Base-by-base conservation (phyloP, 768 basidiomycete species). In the Tulasnella calospora region DNA sequence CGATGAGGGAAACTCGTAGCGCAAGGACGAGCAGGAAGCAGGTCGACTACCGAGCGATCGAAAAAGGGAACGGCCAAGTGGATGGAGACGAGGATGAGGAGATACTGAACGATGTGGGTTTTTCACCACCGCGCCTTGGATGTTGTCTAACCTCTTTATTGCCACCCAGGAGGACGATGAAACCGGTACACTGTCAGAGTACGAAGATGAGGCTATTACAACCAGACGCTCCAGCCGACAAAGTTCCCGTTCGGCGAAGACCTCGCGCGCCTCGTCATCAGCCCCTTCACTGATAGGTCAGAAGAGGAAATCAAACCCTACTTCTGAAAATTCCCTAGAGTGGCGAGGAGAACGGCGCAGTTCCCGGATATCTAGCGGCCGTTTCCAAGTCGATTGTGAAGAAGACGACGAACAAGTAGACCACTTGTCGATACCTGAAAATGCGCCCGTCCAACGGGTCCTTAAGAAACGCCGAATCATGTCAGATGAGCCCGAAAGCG, bases 261-360 rank as follows among this genome's bases (percentile, higher is more conserved):
- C 75, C n/a, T 76, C 75, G 15, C 51, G 75, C 35, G 75, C 46
- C n/a, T 76, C 75, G 3, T 76, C 75, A 38, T 61, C 75, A 9
- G 46, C 75, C 61, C 67, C 57, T 23, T 76, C 75, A n/a, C 13
- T 76, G 47, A 51, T 36, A 40, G 57, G 51, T 19, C 61, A 67
- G 61, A 76, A 76, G 57, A 30, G 75, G 75, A 76, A 76, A 44
- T 35, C 47, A n/a, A 46, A 67, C 30, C n/a, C 23, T 33, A 30
- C 23, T 30, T 33, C 69, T 40, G 33, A n/a, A 21, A 40, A 23
- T 35, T 55, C n/a, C 30, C 35, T 67, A 10, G 79, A 79, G 40
- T 80, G 78, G 78, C 61, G 79, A 33, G 79, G 79, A 19, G 79
- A 80, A 40, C 78, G 79, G 23, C 67, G 79, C 36, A 80, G 79